Conservation (phyloP, 495 filamentous ascomycete species). For the Neurospora sp. region DNA sequence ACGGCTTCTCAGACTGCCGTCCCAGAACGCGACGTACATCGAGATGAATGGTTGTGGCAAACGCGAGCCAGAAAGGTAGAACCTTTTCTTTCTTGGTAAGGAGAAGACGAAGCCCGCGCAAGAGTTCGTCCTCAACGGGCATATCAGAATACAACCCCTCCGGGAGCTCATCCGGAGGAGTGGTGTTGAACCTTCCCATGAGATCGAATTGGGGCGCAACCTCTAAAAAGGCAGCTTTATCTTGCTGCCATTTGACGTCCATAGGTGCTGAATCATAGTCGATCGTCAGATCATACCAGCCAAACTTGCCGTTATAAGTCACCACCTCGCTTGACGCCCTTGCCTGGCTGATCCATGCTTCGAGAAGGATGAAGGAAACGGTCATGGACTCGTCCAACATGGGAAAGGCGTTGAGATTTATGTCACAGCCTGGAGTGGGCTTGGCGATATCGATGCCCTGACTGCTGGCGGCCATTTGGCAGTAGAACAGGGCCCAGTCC, state of each 20-base stretch:
- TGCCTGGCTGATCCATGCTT: not conserved
- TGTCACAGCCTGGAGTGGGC: not conserved
- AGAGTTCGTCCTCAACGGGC: not conserved
- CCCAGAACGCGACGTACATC: not conserved
- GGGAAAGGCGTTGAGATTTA: not conserved
- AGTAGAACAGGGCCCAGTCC: not conserved
- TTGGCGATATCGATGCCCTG: not conserved
- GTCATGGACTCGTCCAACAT: not conserved
- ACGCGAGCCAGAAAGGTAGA: not conserved
- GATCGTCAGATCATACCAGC: not conserved
- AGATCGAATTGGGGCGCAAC: not conserved
- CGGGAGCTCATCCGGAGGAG: not conserved
- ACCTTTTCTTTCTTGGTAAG: not conserved
- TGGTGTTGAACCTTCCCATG: not conserved
- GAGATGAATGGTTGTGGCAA: not conserved
- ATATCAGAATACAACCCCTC: not conserved
- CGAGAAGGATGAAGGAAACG: not conserved
- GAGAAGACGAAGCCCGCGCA: not conserved
- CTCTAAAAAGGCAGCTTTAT: not conserved
- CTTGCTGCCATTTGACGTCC: not conserved
- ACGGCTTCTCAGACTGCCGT: not conserved
- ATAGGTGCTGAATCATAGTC: not conserved
- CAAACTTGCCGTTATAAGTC: constrained; percentile 1
- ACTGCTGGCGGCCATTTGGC: not conserved
- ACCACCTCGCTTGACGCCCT: not conserved